These are phyloP conservation scores for Gastrolobium bilobum DNA, from an alignment of 306 rosid species.

Conservation along the genomic window DNA sequence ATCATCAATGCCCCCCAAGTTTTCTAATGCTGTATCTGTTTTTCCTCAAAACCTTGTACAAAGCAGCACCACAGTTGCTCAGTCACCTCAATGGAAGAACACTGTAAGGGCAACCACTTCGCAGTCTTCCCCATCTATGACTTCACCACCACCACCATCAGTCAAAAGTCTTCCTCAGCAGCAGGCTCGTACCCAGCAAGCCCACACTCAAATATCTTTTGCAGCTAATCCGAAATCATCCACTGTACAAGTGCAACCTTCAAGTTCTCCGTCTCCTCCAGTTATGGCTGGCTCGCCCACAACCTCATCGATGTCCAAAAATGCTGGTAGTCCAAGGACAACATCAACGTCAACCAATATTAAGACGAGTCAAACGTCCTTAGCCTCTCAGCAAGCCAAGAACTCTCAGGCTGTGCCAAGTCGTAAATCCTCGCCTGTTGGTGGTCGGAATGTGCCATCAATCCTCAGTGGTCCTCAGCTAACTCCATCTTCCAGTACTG, in stretches of 20 bases:
- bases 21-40: conserved; percentile 73
- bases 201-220: conserved; percentile 87
- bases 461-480: conserved; percentile 64
- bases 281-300: conserved; percentile 72
- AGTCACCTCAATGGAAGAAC: conserved; percentile 93
- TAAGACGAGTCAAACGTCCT: conserved; percentile 62
- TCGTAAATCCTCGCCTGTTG: conserved; percentile 73
- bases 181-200: conserved; percentile 75
- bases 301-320: conserved; percentile 66
- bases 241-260: conserved; percentile 58
- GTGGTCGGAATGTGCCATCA: conserved; percentile 66
- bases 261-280: conserved; percentile 66
- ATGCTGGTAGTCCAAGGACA: conserved; percentile 93
- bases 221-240: conserved; percentile 71
- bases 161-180: conserved; percentile 74
- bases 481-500: conserved; percentile 61
- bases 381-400: conserved; percentile 67
- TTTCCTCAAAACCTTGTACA: conserved; percentile 82
- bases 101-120: conserved; percentile 64
- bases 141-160: conserved; percentile 73
- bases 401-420: conserved; percentile 53
- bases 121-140: conserved; percentile 67
- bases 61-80: conserved; percentile 71
- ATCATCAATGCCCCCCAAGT: conserved; percentile 76
- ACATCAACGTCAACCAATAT: conserved; percentile 66